phyloP scores from a whole-genome alignment of 495 filamentous ascomycete genomes.

The Umbilicaria muhlenbergii region DNA sequence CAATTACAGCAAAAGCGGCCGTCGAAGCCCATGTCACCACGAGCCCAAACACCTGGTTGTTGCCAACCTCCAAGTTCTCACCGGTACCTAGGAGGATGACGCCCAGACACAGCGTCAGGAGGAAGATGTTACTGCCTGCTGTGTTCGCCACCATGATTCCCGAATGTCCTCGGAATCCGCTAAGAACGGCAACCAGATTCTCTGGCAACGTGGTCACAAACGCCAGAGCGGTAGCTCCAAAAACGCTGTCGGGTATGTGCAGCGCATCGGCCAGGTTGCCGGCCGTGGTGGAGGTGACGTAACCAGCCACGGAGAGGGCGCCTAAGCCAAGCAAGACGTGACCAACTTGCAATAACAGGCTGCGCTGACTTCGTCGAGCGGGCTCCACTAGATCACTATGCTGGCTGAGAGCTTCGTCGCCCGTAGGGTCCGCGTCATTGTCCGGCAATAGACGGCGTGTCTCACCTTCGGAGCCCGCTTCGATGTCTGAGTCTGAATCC shows the following conservation, averaged over 20 bases:
- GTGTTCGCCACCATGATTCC: constrained; percentile 38
- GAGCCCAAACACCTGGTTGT: too few species aligned
- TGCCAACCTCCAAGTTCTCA: too few species aligned
- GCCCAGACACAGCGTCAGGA: constrained; percentile 35
- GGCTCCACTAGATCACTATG: too few species aligned
- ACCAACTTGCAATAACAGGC: background rate
- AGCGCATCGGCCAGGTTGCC: constrained; percentile 22
- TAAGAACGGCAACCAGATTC: constrained; percentile 34
- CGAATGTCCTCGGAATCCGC: constrained; percentile 26
- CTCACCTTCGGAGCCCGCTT: constrained; percentile 7
- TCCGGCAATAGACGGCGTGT: too few species aligned
- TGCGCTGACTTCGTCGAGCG: too few species aligned
- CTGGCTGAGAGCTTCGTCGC: too few species aligned
- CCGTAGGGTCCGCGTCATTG: too few species aligned
- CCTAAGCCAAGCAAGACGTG: background rate
- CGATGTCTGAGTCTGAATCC: constrained; percentile 8
- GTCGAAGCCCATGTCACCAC: too few species aligned
- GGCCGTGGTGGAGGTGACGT: constrained; percentile 29
- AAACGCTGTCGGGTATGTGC: constrained; percentile 22
- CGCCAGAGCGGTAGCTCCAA: background rate
- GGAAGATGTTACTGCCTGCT: constrained; percentile 39
- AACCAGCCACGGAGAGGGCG: constrained; percentile 18
- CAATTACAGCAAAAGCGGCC: too few species aligned
- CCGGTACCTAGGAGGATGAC: constrained; percentile 9
- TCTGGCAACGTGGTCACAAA: constrained; percentile 34